A percentile compares a stretch with the other conserved stretches of the same genome.
phyloP scores from a whole-genome alignment of 805 yeast species.

The Metschnikowia vanudenii region DNA sequence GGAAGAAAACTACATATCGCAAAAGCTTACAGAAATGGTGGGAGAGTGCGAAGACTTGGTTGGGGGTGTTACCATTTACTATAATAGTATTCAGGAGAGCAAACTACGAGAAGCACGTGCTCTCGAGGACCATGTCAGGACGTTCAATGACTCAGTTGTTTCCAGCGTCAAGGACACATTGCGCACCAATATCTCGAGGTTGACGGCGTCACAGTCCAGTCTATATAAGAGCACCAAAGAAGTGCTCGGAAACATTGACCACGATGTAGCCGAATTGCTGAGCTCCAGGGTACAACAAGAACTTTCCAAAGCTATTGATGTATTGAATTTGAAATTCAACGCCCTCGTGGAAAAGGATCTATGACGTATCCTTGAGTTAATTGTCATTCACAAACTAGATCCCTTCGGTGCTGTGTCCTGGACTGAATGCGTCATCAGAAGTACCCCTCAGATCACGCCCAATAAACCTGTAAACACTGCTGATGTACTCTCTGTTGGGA shows the following conservation, averaged over 20 bases:
- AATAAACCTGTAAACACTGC: conserved; percentile 35
- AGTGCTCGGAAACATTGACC: conserved; percentile 2
- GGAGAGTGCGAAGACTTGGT: conserved; percentile 35
- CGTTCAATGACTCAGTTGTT: not conserved
- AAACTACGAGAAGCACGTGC: conserved; percentile 7
- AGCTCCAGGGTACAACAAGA: not conserved
- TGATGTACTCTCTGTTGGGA: conserved; percentile 39
- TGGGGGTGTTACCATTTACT: conserved; percentile 32
- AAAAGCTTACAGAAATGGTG: conserved; percentile 32
- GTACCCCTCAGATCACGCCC: conserved; percentile 22
- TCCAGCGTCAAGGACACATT: conserved; percentile 1
- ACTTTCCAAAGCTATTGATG: conserved; percentile 3
- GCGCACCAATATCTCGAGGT: not conserved
- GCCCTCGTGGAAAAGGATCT: not conserved
- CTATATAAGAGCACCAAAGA: conserved; percentile 2
- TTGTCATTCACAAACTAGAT: not conserved
- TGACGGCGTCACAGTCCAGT: conserved; percentile 1
- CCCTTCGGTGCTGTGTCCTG: conserved; percentile 10
- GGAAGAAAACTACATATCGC: conserved; percentile 33
- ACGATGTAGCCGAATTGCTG: conserved; percentile 1
- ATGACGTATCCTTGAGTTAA: not conserved
- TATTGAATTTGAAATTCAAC: conserved; percentile 1
- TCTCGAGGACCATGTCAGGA: conserved; percentile 1
- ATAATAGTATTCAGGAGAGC: conserved; percentile 23
- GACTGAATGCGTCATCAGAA: not conserved